Evolutionary conservation across 2,329 filamentous ascomycete genomes (phyloP).

Genomic region (Verruconis gallopava): DNA sequence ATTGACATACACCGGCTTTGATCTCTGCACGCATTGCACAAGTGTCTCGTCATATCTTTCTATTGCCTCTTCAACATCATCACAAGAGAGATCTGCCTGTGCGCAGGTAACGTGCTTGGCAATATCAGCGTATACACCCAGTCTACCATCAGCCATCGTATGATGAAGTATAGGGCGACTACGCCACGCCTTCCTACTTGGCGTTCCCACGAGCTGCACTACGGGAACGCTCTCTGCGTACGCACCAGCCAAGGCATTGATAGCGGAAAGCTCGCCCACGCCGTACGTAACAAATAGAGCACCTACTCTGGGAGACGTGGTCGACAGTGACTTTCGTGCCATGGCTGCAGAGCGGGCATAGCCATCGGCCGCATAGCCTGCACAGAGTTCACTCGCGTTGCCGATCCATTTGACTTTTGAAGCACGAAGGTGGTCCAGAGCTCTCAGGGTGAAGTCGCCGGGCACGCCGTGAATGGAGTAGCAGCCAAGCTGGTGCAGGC

Average conservation of each 20-base stretch:
- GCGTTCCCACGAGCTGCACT: conserved; percentile 35
- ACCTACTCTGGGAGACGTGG: conserved; percentile 22
- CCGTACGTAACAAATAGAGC: conserved; percentile 43
- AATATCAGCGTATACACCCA: not conserved
- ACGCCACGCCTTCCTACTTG: conserved; percentile 28
- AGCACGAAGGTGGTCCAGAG: conserved; percentile 30
- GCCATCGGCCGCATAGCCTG: conserved; percentile 44
- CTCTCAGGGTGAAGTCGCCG: conserved; percentile 34
- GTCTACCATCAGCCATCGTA: conserved; percentile 14
- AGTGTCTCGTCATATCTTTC: not conserved
- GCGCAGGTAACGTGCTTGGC: not conserved
- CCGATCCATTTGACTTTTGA: conserved; percentile 31
- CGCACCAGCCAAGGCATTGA: conserved; percentile 33
- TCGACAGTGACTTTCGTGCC: not conserved
- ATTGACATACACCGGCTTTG: not conserved
- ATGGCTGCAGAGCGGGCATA: conserved; percentile 42
- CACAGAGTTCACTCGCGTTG: conserved; percentile 47
- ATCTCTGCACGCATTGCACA: not conserved
- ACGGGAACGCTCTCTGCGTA: conserved; percentile 32
- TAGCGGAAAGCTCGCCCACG: conserved; percentile 36
- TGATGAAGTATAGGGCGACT: conserved; percentile 34
- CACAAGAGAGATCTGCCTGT: not conserved
- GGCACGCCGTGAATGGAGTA: conserved; percentile 23
- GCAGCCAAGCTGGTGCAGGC: not conserved
- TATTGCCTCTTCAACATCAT: not conserved